A percentile compares a stretch with the other conserved stretches of the same genome.
These are phyloP conservation scores for Brettanomyces sp. DNA, from an alignment of 805 yeast genomes.

Conservation along the genomic window DNA sequence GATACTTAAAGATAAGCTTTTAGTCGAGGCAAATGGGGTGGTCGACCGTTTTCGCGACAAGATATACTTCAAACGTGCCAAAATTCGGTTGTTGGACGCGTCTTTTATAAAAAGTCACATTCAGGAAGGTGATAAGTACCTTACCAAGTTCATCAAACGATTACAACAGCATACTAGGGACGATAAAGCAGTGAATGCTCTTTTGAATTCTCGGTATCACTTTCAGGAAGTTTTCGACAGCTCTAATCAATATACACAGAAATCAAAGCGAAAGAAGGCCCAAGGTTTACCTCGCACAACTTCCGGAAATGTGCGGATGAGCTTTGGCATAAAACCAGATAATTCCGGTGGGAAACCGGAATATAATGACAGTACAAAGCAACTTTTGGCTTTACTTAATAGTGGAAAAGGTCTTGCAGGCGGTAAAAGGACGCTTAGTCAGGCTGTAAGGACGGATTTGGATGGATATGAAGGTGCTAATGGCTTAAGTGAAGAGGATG, in stretches of 20 bases:
- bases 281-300: too few species aligned
- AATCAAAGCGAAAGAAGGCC: background rate
- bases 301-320: background rate
- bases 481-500: too few species aligned
- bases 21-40: constrained; percentile 13
- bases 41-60: constrained; percentile 9
- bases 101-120: constrained; percentile 5
- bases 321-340: background rate
- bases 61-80: constrained; percentile 14
- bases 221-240: background rate
- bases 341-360: background rate
- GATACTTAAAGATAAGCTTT: constrained; percentile 8
- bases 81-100: constrained; percentile 5
- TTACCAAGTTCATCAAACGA: constrained; percentile 11
- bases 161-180: constrained; percentile 3
- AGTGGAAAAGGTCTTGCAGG: background rate
- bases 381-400: background rate
- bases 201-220: background rate
- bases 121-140: constrained; percentile 5
- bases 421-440: background rate
- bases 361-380: background rate
- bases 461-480: too few species aligned
- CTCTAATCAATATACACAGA: background rate
- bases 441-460: background rate
- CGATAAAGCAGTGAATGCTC: background rate